Evolutionary conservation across 208 protist species (phyloP).

Genomic region (Trypanosoma conorhini): DNA sequence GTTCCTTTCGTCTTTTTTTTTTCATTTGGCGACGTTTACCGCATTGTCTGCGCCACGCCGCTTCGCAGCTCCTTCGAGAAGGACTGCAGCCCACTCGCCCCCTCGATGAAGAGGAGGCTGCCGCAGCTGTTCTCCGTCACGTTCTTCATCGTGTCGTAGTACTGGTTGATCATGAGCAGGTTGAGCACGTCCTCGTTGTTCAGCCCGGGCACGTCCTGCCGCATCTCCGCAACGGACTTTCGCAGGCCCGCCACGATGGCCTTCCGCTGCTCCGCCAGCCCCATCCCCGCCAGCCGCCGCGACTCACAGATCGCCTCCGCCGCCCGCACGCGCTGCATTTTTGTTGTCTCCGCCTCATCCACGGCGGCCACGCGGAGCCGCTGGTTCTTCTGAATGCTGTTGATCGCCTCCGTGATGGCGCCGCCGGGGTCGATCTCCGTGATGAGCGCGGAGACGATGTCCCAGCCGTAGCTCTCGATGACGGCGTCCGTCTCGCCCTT

Average conservation of each 20-base stretch:
- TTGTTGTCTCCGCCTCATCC: constrained; percentile 70
- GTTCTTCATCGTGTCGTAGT: constrained; percentile 85
- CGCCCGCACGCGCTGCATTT: constrained; percentile 62
- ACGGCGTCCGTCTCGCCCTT: constrained; percentile 58
- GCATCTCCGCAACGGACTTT: constrained; percentile 62
- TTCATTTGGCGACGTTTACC: no score
- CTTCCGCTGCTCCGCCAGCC: constrained; percentile 65
- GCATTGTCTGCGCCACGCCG: no score
- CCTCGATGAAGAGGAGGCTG: constrained; percentile 34
- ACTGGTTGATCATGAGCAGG: constrained; percentile 78
- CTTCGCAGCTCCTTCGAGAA: no score
- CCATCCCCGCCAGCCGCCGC: constrained; percentile 69
- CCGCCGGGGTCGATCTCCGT: constrained; percentile 71
- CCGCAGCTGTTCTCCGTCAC: constrained; percentile 52
- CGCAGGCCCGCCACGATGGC: constrained; percentile 73
- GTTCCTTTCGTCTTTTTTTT: no score
- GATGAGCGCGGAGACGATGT: constrained; percentile 63
- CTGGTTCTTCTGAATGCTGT: constrained; percentile 74
- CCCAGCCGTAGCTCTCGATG: constrained; percentile 63
- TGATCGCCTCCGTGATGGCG: constrained; percentile 74
- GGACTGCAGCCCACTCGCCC: constrained; percentile 14
- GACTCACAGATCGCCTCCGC: constrained; percentile 75
- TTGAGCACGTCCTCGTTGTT: constrained; percentile 63
- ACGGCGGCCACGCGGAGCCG: constrained; percentile 61
- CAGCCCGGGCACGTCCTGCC: constrained; percentile 47